Percentiles rank a stretch among this genome's conserved stretches.
phyloP scores from a whole-genome alignment of 2,329 filamentous ascomycete species.

The Arthrobotrys entomopaga region DNA sequence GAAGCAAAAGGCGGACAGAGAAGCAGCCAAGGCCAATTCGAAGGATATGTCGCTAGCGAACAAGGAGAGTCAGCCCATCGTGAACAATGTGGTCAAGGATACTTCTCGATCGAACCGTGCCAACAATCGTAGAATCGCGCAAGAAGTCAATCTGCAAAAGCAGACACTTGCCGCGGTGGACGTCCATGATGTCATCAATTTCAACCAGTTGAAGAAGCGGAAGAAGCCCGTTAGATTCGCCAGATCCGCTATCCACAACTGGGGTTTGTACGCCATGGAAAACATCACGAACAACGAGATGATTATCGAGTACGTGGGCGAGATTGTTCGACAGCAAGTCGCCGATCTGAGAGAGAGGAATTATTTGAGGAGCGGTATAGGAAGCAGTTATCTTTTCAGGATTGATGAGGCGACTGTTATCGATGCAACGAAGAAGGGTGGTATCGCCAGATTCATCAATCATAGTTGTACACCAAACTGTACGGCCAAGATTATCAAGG shows the following conservation, averaged over 20 bases:
- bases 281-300: constrained; percentile 97
- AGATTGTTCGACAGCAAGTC: constrained; percentile 95
- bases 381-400: constrained; percentile 95
- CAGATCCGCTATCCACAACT: constrained; percentile 96
- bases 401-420: constrained; percentile 98
- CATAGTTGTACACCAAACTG: constrained; percentile 98
- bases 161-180: constrained; percentile 76
- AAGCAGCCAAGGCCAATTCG: constrained; percentile 74
- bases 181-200: constrained; percentile 90
- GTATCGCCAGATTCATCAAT: constrained; percentile 98
- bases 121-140: constrained; percentile 92
- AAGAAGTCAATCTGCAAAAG: constrained; percentile 95
- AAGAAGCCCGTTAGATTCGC: constrained; percentile 99
- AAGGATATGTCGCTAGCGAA: constrained; percentile 63
- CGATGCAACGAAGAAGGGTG: constrained; percentile 97
- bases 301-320: constrained; percentile 99
- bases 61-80: constrained; percentile 59
- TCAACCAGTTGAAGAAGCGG: constrained; percentile 99
- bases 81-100: constrained; percentile 78
- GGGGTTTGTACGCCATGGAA: constrained; percentile 97
- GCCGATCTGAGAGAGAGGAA: constrained; percentile 93
- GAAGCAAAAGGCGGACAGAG: constrained; percentile 91
- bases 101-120: constrained; percentile 93
- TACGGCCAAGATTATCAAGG: constrained; percentile 98
- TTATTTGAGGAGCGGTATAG: constrained; percentile 95